Conservation (phyloP, 2,329 filamentous ascomycete genomes). For the Fusarium poae region DNA sequence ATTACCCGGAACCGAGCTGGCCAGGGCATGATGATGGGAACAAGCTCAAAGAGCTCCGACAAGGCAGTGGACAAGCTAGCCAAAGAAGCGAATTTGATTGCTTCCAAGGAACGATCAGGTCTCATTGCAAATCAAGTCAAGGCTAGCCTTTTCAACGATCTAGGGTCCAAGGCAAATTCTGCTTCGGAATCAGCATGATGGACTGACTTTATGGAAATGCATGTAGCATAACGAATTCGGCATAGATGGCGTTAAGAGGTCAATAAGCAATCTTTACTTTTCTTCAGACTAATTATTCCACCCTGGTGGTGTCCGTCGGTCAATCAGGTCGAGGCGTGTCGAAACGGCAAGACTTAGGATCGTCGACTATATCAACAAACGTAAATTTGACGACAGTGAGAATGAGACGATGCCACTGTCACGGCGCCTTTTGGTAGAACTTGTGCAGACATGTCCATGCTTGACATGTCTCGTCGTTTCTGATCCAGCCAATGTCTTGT, state of each 20-base stretch:
- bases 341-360: neutral
- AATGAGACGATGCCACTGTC: neutral
- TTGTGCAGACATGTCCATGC: neutral
- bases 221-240: constrained; percentile 40
- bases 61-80: constrained; percentile 70
- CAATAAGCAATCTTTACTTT: constrained; percentile 31
- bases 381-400: constrained; percentile 11
- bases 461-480: neutral
- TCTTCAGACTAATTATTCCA: neutral
- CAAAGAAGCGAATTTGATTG: constrained; percentile 71
- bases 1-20: constrained; percentile 47
- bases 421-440: neutral
- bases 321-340: constrained; percentile 12
- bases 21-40: constrained; percentile 47
- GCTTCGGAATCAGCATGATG: constrained; percentile 27
- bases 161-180: constrained; percentile 48
- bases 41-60: constrained; percentile 51
- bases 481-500: neutral
- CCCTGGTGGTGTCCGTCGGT: no score
- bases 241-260: constrained; percentile 51
- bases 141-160: constrained; percentile 69
- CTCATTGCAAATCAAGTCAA: constrained; percentile 73
- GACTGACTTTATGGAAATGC: constrained; percentile 38
- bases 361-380: neutral
- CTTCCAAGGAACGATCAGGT: constrained; percentile 72